A percentile compares a stretch with the other conserved stretches of the same genome.
Conservation (phyloP, 305 asterid genomes). For the Withania somnifera region DNA sequence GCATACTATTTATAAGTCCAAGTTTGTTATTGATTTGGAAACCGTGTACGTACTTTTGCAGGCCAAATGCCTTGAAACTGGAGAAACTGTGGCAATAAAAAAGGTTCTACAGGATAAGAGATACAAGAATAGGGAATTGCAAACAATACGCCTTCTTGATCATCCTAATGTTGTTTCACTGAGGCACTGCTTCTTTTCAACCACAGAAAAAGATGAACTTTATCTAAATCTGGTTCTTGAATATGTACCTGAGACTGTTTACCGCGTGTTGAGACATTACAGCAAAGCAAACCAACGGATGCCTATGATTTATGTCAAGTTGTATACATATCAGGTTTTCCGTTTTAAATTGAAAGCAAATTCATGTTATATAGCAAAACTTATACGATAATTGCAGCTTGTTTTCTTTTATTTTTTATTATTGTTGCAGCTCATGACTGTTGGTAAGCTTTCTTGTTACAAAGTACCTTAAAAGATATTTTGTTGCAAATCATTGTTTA, state of each 20-base stretch:
- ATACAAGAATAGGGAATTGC: slow-evolving; percentile 19
- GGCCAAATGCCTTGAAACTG: slow-evolving; percentile 20
- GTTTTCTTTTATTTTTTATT: background rate
- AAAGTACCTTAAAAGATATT: background rate
- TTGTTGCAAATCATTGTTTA: background rate
- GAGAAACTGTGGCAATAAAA: slow-evolving; percentile 15
- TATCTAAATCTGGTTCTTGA: slow-evolving; percentile 17
- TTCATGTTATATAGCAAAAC: background rate
- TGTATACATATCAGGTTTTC: slow-evolving; percentile 15
- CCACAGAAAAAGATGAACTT: slow-evolving; percentile 13
- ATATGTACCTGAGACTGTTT: slow-evolving; percentile 18
- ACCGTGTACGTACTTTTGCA: background rate
- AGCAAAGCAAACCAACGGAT: slow-evolving; percentile 11
- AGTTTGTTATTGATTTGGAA: background rate
- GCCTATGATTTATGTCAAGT: slow-evolving; percentile 15
- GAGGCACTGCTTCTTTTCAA: slow-evolving; percentile 15
- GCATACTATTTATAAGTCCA: background rate
- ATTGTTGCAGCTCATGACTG: background rate
- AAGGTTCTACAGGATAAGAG: slow-evolving; percentile 17
- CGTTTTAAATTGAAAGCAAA: background rate
- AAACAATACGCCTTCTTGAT: slow-evolving; percentile 13
- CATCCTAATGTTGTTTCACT: slow-evolving; percentile 14
- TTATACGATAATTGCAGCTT: background rate
- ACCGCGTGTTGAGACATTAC: slow-evolving; percentile 12
- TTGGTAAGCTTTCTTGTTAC: background rate